Percentiles rank a stretch among this genome's conserved stretches.
Evolutionary conservation across 129 eudicot genomes (phyloP).

Genomic region (Kitagawia praeruptora): DNA sequence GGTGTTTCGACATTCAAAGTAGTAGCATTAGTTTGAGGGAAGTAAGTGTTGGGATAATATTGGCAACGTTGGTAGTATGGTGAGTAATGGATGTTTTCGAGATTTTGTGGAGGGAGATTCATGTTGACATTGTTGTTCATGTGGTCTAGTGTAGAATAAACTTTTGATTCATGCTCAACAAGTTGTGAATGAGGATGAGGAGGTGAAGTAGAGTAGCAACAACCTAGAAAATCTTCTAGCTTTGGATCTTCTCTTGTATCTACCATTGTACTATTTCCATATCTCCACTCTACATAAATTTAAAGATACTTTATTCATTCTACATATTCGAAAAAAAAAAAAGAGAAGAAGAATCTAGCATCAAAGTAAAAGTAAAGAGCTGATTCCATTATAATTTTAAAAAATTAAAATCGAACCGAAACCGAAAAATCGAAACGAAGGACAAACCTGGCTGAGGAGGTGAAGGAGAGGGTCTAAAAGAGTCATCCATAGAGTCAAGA

Average conservation of each 20-base stretch:
- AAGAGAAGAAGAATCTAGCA: neutral
- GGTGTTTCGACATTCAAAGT: neutral
- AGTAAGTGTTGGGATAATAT: neutral
- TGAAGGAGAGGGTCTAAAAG: neutral
- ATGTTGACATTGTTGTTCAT: slow-evolving; percentile 26
- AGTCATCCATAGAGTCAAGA: slow-evolving; percentile 5
- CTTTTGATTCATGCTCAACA: neutral
- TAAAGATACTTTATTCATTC: neutral
- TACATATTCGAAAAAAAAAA: neutral
- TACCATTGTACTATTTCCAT: slow-evolving; percentile 21
- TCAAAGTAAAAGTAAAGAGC: neutral
- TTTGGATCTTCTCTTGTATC: slow-evolving; percentile 34
- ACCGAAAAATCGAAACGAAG: too few relatives aligned
- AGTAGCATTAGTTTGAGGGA: neutral
- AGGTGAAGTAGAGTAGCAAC: slow-evolving; percentile 33
- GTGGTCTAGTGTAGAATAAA: slow-evolving; percentile 1
- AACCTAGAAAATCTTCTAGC: slow-evolving; percentile 75
- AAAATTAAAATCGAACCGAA: too few relatives aligned
- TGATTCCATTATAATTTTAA: too few relatives aligned
- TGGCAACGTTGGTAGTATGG: neutral
- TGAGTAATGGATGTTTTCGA: neutral
- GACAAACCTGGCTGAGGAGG: neutral
- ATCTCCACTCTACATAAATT: slow-evolving; percentile 37
- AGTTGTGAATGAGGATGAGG: slow-evolving; percentile 2
- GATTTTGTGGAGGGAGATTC: slow-evolving; percentile 21